Percentiles rank a stretch among this genome's conserved stretches.
phyloP scores from a whole-genome alignment of 495 filamentous ascomycete genomes.

The Trichocladium antarcticum region DNA sequence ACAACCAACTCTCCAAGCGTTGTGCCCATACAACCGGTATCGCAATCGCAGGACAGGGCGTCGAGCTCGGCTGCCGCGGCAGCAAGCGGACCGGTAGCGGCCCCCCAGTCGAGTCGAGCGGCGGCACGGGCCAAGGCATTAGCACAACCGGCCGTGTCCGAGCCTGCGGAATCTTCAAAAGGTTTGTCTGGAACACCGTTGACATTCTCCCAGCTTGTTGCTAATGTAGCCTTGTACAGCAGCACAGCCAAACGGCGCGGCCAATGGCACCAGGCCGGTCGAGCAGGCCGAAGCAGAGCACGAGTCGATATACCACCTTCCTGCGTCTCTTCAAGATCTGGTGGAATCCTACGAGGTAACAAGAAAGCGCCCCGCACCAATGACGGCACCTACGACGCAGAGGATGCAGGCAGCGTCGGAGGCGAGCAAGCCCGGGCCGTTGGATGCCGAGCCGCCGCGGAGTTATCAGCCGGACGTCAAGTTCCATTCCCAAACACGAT shows the following conservation, averaged over 20 bases:
- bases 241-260: slow-evolving; percentile 44
- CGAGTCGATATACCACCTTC: slow-evolving; percentile 92
- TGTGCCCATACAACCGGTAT: slow-evolving; percentile 30
- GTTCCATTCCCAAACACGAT: slow-evolving; percentile 70
- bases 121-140: slow-evolving; percentile 34
- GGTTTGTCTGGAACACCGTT: not conserved
- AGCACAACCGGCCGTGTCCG: slow-evolving; percentile 17
- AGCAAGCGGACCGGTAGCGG: slow-evolving; percentile 16
- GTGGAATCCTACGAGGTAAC: slow-evolving; percentile 82
- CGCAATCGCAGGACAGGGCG: slow-evolving; percentile 29
- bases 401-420: slow-evolving; percentile 63
- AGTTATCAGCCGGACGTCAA: slow-evolving; percentile 73
- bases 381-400: slow-evolving; percentile 52
- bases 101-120: slow-evolving; percentile 12
- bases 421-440: slow-evolving; percentile 54
- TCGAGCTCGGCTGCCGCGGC: slow-evolving; percentile 14
- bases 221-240: slow-evolving; percentile 21
- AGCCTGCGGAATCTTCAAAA: slow-evolving; percentile 10
- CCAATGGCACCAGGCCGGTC: slow-evolving; percentile 39
- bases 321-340: slow-evolving; percentile 76
- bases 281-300: slow-evolving; percentile 44
- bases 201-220: not conserved
- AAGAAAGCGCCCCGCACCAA: slow-evolving; percentile 50
- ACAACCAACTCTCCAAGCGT: slow-evolving; percentile 35
- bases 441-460: slow-evolving; percentile 70